Conservation (phyloP, 192 early-diverging fungal genomes). For the Spizellomyces punctatus region DNA sequence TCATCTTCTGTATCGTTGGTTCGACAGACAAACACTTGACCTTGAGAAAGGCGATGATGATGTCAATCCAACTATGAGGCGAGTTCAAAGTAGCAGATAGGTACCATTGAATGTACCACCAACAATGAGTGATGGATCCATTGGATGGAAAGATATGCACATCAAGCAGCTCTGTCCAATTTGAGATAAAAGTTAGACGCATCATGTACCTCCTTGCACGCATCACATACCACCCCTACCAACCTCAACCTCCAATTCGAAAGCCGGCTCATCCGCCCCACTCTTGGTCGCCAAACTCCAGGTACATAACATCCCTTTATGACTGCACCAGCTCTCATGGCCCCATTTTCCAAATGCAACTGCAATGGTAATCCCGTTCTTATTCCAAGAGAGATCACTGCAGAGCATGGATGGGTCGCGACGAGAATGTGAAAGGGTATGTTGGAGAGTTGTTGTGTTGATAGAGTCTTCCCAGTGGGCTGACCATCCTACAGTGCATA, state of each 20-base stretch:
- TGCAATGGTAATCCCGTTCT: constrained; percentile 44
- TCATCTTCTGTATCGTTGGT: constrained; percentile 43
- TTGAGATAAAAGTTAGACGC: not conserved
- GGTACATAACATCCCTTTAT: constrained; percentile 43
- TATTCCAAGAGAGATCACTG: constrained; percentile 49
- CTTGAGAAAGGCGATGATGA: not conserved
- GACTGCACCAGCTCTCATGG: constrained; percentile 49
- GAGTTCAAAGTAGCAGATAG: not conserved
- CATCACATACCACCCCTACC: not conserved
- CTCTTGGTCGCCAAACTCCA: constrained; percentile 32
- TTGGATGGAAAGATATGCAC: constrained; percentile 50
- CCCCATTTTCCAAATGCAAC: constrained; percentile 38
- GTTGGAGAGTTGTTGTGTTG: constrained; percentile 29
- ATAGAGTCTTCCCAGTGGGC: constrained; percentile 50
- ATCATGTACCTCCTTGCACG: no score
- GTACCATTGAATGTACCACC: constrained; percentile 48
- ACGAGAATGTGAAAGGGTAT: constrained; percentile 24
- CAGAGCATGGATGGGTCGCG: constrained; percentile 15
- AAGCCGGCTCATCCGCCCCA: not conserved
- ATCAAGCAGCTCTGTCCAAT: constrained; percentile 43
- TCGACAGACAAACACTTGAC: constrained; percentile 45
- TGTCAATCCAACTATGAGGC: not conserved
- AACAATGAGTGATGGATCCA: constrained; percentile 42
- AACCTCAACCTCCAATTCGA: constrained; percentile 36
- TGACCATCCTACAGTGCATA: constrained; percentile 36